Base-by-base conservation (phyloP, 106 monocot species). In the Chionographis japonica region DNA sequence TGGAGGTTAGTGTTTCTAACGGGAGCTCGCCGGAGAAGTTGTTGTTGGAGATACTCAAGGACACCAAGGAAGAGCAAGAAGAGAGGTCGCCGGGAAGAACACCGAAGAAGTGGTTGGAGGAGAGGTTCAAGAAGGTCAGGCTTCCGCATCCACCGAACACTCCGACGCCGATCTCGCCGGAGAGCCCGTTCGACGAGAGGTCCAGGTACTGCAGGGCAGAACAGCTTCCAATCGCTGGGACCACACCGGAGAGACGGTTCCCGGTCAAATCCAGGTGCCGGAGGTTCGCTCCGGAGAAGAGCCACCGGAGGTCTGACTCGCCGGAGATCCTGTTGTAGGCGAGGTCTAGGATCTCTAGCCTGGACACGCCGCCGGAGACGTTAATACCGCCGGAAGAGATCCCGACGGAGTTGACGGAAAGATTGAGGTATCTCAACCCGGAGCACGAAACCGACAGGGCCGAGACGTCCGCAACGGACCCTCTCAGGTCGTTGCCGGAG, bases 101-200 rank as follows among this genome's bases (percentile, higher is more conserved):
- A 6, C 91, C 91, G n/a, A 70, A n/a, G 71, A 94, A 78, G 61
- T 77, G 76, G 81, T 88, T 95, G n/a, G 72, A 68, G 3, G 83
- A 74, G 40, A 95, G 78, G 74, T 85, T 83, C 18, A 94, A 62
- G 27, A 40, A 73, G 14, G 37, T 46, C 37, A 93, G 69, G 16
- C 54, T 66, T 2, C 58, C 1, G 52, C 83, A 89, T 0, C 62
- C 55, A 53, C 52, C 58, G 60, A 89, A 46, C 5, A 72, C 60
- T 4, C 74, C 85, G 4, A 3, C 75, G 50, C 42, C 50, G 4
- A 85, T 61, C 37, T 64, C 75, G 9, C 85, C 81, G 56, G 55
- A 58, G 60, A 89, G 64, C 46, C 13, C 14, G 53, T 84, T 88
- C 1, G 64, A 58, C 7, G 88, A 88, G 18, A 88, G 78, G 63